Percentiles rank a stretch among this genome's conserved stretches.
phyloP scores from a whole-genome alignment of 768 basidiomycete species.

The Boletus rufocinnamomeus region DNA sequence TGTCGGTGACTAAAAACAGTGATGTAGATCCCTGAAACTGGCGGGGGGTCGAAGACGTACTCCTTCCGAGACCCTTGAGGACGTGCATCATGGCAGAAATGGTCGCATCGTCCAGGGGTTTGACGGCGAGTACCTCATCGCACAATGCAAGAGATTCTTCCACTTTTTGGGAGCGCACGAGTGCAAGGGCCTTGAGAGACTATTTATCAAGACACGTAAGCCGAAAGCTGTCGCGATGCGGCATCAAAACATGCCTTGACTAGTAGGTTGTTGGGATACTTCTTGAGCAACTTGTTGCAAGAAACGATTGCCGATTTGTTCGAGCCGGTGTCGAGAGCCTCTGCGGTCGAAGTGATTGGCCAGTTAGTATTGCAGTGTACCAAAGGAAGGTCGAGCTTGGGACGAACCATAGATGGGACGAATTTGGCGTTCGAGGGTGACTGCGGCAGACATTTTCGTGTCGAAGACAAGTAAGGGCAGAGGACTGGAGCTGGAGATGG shows the following conservation, averaged over 20 bases:
- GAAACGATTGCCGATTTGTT: constrained; percentile 84
- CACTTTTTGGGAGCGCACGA: constrained; percentile 81
- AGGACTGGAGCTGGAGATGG: constrained; percentile 1
- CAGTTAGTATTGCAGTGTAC: constrained; percentile 4
- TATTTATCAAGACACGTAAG: constrained; percentile 34
- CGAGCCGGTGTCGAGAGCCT: constrained; percentile 83
- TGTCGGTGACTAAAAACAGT: constrained; percentile 60
- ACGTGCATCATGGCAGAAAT: constrained; percentile 85
- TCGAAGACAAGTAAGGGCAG: constrained; percentile 7
- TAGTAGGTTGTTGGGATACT: constrained; percentile 72
- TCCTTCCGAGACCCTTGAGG: constrained; percentile 73
- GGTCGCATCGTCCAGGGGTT: constrained; percentile 71
- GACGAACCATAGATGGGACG: constrained; percentile 79
- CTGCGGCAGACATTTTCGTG: constrained; percentile 46
- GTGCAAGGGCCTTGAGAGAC: constrained; percentile 83
- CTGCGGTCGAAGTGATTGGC: constrained; percentile 38
- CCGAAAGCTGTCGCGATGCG: not conserved
- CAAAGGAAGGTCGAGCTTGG: not conserved
- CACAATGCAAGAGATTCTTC: constrained; percentile 79
- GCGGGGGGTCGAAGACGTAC: constrained; percentile 34
- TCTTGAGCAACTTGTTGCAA: constrained; percentile 88
- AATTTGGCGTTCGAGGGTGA: constrained; percentile 78
- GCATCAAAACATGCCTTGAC: constrained; percentile 53
- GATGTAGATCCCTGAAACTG: not conserved
- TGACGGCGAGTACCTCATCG: constrained; percentile 75